Evolutionary conservation across 345 rosid species (phyloP), one percentile per base, ranked within the genome.

Genomic region (Abelmoschus esculentus): DNA sequence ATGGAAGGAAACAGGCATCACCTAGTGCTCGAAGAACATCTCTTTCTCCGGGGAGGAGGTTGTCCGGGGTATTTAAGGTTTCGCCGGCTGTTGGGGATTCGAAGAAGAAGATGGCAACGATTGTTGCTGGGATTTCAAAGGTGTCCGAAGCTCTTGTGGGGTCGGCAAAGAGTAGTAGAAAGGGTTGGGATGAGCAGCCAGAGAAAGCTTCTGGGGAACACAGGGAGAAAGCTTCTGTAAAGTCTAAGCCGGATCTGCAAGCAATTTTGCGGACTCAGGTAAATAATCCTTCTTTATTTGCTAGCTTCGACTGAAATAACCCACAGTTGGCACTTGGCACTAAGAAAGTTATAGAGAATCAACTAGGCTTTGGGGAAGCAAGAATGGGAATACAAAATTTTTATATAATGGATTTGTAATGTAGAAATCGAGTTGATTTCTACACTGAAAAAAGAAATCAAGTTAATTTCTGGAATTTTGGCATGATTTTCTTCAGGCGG

Each of bases 231-330:
- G 38, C 36, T 38, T 76, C 67, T 17, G 78, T 49, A n/a, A 88
- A 78, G 82, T 80, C 72, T 70, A 93, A 85, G 65, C 86, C 83
- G 0, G 86, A 89, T 76, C 71, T 77, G 26, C 86, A 84, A 79
- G 84, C 93, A 14, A 89, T 91, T 81, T 76, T 93, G 84, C 84
- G 97, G 58, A 89, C 97, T 69, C 99, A 89, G 93, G 98, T 89
- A 76, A 68, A 29, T 59, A 28, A 10, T 31, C 42, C 5, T 26
- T 3, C 22, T 42, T 13, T 13, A 60, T 53, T 44, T 66, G 19
- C 22, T 66, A 61, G 14, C 22, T 15, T 32, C 50, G 1, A 13
- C 52, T 18, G 31, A 38, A 38, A 38, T 40, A 38, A 18, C 31
- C 29, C 49, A 19, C 31, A 42, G 46, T 62, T 5, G 26, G 26